Conservation (phyloP, 768 basidiomycete genomes). For the Boletales sp. region DNA sequence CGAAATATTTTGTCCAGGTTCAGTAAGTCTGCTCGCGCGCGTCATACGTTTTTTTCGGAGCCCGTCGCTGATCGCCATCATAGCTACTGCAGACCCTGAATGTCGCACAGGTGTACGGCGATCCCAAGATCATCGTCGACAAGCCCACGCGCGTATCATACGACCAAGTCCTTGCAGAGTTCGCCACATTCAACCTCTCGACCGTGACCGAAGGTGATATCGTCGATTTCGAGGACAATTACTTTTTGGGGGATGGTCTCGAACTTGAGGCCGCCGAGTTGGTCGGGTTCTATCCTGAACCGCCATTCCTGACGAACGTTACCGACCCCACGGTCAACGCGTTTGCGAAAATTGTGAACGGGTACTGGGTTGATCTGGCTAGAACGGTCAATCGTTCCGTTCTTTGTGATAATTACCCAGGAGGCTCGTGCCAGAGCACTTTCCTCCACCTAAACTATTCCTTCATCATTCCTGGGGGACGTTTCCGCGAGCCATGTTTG, state of each 20-base stretch:
- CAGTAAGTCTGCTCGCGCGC: slow-evolving; percentile 39
- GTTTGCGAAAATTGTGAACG: slow-evolving; percentile 77
- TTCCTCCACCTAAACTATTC: slow-evolving; percentile 90
- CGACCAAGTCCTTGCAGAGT: slow-evolving; percentile 68
- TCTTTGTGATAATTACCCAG: slow-evolving; percentile 51
- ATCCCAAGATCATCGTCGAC: slow-evolving; percentile 89
- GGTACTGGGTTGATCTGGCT: slow-evolving; percentile 81
- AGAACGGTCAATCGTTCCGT: slow-evolving; percentile 67
- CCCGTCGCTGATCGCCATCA: too few species aligned
- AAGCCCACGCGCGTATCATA: slow-evolving; percentile 72
- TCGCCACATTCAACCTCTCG: slow-evolving; percentile 37
- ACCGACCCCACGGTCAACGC: slow-evolving; percentile 64
- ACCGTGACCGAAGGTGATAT: slow-evolving; percentile 60
- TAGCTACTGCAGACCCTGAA: slow-evolving; percentile 85
- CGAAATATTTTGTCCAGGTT: slow-evolving; percentile 77
- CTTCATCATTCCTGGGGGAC: slow-evolving; percentile 83
- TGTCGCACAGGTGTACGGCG: slow-evolving; percentile 66
- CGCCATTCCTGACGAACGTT: slow-evolving; percentile 69
- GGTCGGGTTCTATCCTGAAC: slow-evolving; percentile 56
- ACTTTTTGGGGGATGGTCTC: slow-evolving; percentile 82
- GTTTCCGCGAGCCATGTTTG: slow-evolving; percentile 84
- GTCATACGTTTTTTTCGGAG: too few species aligned
- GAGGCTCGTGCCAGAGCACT: slow-evolving; percentile 68
- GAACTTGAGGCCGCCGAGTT: slow-evolving; percentile 69
- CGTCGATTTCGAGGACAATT: slow-evolving; percentile 63